Evolutionary conservation across 306 rosid genomes (phyloP), one percentile per base, ranked within the genome.

Genomic region (cucumber (Cucumis sativus)): DNA sequence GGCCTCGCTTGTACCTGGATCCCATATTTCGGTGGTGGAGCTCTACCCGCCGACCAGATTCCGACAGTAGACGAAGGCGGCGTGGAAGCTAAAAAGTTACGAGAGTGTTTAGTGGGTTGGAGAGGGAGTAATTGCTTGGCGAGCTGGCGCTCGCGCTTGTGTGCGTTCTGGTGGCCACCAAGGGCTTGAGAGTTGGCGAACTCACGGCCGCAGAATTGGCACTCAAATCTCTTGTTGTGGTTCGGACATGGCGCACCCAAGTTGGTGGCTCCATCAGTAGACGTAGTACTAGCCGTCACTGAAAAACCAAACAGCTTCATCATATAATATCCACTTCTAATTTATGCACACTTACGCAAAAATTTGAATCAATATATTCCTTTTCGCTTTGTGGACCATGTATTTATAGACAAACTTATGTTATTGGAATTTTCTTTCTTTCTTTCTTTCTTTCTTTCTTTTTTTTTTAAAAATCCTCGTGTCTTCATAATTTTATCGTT

Each of bases 121-220:
- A 37, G 20, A 12, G 30, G 73, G 4, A 43, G 33, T 7, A 55
- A 4, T 68, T 68, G 58, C 15, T 70, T 70, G 41, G 59, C 76
- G 40, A 70, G 76, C 14, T 70, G 76, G 4, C 76, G 57, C 40
- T 70, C 76, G 18, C 76, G 57, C 40, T 70, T 70, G 76, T 70
- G 76, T 37, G 76, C 76, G 76, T 70, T 70, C 23, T 70, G 76
- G 54, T 70, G 76, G 76, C 76, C 76, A 7, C 76, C 76, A n/a
- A 70, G 54, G 21, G 76, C 76, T 23, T 70, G 76, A 47, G 76
- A 70, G 16, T 70, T 70, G n/a, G 76, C 76, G 54, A 70, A 70
- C 21, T 47, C 59, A 28, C 76, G 76, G 59, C 76, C 76, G 21
- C 76, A 70, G 59, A 70, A 70, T 28, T 47, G 76, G 76, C 76